A percentile compares a stretch with the other conserved stretches of the same genome.
Evolutionary conservation across 2,329 filamentous ascomycete genomes (phyloP).

Genomic region (Trichophyton verrucosum): DNA sequence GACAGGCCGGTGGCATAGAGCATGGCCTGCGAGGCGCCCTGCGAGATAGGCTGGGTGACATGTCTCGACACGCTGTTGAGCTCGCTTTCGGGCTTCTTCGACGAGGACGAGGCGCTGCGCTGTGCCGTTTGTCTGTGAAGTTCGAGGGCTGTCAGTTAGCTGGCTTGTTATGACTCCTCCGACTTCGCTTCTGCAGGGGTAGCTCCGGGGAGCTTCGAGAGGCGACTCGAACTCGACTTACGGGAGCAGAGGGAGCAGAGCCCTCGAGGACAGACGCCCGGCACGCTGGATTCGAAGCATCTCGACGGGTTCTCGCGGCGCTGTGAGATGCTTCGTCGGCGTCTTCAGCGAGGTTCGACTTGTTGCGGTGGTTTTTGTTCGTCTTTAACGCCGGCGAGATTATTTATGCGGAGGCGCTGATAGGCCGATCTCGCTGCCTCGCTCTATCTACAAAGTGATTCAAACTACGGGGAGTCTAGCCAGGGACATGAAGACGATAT

Average conservation of each 20-base stretch:
- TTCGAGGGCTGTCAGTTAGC: not conserved
- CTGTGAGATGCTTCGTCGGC: no score
- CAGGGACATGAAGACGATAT: no score
- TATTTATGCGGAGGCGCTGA: no score
- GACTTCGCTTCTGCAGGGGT: not conserved
- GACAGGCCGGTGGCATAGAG: conserved; percentile 85
- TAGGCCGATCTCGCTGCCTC: no score
- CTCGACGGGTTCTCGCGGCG: not conserved
- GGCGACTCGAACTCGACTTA: not conserved
- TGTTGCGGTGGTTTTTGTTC: no score
- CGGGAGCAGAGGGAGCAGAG: conserved; percentile 6
- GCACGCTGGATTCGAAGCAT: conserved; percentile 12
- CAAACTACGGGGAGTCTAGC: no score
- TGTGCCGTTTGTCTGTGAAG: not conserved
- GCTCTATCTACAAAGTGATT: no score
- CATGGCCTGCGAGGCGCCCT: conserved; percentile 98
- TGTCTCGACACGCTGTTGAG: conserved; percentile 73
- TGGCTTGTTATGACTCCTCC: not conserved
- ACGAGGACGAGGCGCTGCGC: conserved; percentile 9
- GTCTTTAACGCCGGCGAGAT: no score
- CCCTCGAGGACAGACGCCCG: conserved; percentile 9
- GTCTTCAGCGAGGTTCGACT: no score
- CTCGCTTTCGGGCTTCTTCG: conserved; percentile 12
- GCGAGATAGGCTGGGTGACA: conserved; percentile 95
- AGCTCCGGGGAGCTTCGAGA: not conserved